Evolutionary conservation across 2,329 filamentous ascomycete genomes (phyloP).

Genomic region (Microascus cirrosus): DNA sequence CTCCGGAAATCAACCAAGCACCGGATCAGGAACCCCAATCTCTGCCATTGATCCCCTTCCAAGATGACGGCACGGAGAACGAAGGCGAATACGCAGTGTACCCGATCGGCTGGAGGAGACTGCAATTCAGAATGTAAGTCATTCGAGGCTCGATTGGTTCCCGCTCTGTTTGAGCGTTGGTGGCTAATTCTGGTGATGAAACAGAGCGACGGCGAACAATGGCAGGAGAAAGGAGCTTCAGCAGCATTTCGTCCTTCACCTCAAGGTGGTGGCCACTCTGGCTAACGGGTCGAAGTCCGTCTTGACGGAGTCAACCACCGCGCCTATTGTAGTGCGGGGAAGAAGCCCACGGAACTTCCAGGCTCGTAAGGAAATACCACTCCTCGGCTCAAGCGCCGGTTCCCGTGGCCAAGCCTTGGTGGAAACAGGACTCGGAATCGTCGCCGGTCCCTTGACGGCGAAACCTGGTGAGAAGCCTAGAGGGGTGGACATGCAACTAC

Average conservation of each 20-base stretch:
- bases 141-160: neutral
- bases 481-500: slow-evolving; percentile 41
- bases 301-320: slow-evolving; percentile 74
- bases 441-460: slow-evolving; percentile 41
- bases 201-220: slow-evolving; percentile 86
- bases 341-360: slow-evolving; percentile 93
- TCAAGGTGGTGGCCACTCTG: slow-evolving; percentile 77
- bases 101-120: slow-evolving; percentile 83
- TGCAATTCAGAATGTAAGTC: slow-evolving; percentile 75
- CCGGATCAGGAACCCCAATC: slow-evolving; percentile 78
- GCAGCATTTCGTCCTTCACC: slow-evolving; percentile 84
- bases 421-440: slow-evolving; percentile 50
- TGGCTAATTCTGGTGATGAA: neutral
- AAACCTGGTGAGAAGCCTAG: slow-evolving; percentile 46
- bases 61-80: slow-evolving; percentile 43
- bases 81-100: slow-evolving; percentile 83
- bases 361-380: slow-evolving; percentile 81
- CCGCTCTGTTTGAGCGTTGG: neutral
- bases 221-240: slow-evolving; percentile 89
- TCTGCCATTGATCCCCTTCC: slow-evolving; percentile 61
- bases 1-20: slow-evolving; percentile 51
- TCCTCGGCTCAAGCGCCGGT: slow-evolving; percentile 65
- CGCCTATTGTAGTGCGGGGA: slow-evolving; percentile 86
- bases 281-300: slow-evolving; percentile 73
- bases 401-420: slow-evolving; percentile 66